Base-by-base conservation (phyloP, 768 basidiomycete species). In the Rossbeevera mucosa region DNA sequence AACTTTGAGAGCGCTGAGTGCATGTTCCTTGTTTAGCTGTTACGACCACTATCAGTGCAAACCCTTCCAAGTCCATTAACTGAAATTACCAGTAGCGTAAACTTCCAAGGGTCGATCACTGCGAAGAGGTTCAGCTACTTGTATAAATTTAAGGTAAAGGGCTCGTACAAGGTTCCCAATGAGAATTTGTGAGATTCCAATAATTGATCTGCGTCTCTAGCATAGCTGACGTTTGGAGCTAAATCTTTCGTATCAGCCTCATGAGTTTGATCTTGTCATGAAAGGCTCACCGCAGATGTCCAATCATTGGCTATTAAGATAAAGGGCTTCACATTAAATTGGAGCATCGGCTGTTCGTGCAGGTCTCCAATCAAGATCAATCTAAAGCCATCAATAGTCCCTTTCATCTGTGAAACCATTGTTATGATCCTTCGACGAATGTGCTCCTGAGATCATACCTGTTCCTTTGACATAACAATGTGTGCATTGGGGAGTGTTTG, bases 41-140 rank as follows among this genome's bases (percentile, higher is more conserved):
- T 20, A n/a, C n/a, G 21, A 43, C 48, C 20, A 25, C 24, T 42
- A 46, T 63, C 40, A 66, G 57, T 36, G 26, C n/a, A 40, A 43
- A 28, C 12, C n/a, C 21, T 59, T n/a, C 51, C 33, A 33, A 21
- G 12, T 22, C 4, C 25, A 45, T 43, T 30, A 1, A 18, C 20
- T 44, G 20, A 26, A 66, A 65, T 60, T 61, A 93, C 91, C 53
- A 78, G 77, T 44, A 88, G 65, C 9, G 85, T 83, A 59, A 96
- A 88, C 16, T 84, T 87, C 94, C 95, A 99, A 3, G 96, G 96
- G 64, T 99, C 96, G 56, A 95, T 91, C 49, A 99, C 88, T 91
- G 44, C 36, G 12, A 14, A 22, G 14, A 50, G 48, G 28, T 22
- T 70, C 50, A 71, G 33, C 16, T 25, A 3, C 5, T 8, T 44